Evolutionary conservation across 371 early-diverging fungal genomes (phyloP), one percentile per base, ranked within the genome.

Genomic region (Mortierella sp.): DNA sequence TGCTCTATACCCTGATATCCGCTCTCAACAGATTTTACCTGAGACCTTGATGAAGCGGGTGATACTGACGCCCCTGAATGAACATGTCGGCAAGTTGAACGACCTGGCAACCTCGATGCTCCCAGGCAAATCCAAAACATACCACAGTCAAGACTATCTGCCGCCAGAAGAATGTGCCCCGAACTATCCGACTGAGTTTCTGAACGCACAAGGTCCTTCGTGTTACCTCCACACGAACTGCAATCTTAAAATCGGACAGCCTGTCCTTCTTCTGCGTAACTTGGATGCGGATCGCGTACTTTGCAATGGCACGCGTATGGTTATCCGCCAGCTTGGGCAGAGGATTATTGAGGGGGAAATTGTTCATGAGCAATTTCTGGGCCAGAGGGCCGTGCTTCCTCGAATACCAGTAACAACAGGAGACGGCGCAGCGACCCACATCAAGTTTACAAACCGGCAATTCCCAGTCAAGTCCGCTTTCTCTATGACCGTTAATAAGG

Each of bases 401-500:
- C 32, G 48, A 14, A 54, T 58, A 3, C 60, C 60, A 7, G 41
- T 66, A 6, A 58, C 51, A 42, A 46, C 48, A 23, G 14, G 15
- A 6, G 48, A 57, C 47, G 50, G 32, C 28, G 44, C 44, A 4
- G 5, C 12, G 5, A 31, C 50, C 9, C 60, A 47, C n/a, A 21
- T 78, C 24, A 54, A 55, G 53, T 60, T 68, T 23, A 43, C 17
- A 24, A 27, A 48, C 6, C 17, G 19, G 2, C 68, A 65, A 48
- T 80, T 80, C n/a, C 73, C 69, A 1, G 28, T 81, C 21, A 39
- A 56, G 31, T 67, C 64, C 12, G 71, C 78, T 0, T 78, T 73
- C 63, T 55, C 60, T 0, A 67, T 81, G 70, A 73, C 67, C 5
- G 69, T 81, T 24, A 75, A 81, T 50, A 81, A 78, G 51, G 26